A percentile compares a stretch with the other conserved stretches of the same genome.
Conservation (phyloP, 2,329 filamentous ascomycete species). For the Colletotrichum noveboracense region DNA sequence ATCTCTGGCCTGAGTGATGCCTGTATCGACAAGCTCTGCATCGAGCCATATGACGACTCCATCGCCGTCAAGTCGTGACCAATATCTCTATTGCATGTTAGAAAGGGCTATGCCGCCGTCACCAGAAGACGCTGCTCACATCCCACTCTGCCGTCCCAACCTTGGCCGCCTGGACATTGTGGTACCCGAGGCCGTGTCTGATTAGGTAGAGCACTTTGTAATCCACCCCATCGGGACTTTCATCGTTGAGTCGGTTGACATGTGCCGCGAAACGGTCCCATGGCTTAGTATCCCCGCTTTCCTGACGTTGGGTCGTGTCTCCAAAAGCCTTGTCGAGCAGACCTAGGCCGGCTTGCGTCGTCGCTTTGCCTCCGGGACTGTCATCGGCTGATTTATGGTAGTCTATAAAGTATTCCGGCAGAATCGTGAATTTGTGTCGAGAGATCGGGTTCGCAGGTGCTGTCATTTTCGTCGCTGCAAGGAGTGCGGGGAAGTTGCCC, state of each 20-base stretch:
- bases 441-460: neutral
- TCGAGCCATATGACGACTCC: slow-evolving; percentile 44
- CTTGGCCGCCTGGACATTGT: slow-evolving; percentile 55
- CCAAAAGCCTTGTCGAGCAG: slow-evolving; percentile 54
- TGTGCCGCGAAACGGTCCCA: slow-evolving; percentile 58
- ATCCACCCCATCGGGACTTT: slow-evolving; percentile 42
- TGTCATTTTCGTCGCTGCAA: neutral
- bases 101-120: neutral
- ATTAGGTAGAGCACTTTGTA: slow-evolving; percentile 62
- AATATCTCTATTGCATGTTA: slow-evolving; percentile 31
- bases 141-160: slow-evolving; percentile 65
- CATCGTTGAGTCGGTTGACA: slow-evolving; percentile 50
- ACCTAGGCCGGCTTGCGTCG: slow-evolving; percentile 56
- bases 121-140: slow-evolving; percentile 28
- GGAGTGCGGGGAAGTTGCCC: neutral
- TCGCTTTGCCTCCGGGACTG: slow-evolving; percentile 31
- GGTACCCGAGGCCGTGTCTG: slow-evolving; percentile 60
- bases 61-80: slow-evolving; percentile 44
- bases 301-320: slow-evolving; percentile 13
- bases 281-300: slow-evolving; percentile 39
- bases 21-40: slow-evolving; percentile 54
- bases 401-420: neutral
- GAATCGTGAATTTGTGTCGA: slow-evolving; percentile 8
- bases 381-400: slow-evolving; percentile 25
- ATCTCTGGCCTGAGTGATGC: slow-evolving; percentile 56